Base-by-base conservation (phyloP, 1,284 basidiomycete genomes). In the Pterulicium gracile region DNA sequence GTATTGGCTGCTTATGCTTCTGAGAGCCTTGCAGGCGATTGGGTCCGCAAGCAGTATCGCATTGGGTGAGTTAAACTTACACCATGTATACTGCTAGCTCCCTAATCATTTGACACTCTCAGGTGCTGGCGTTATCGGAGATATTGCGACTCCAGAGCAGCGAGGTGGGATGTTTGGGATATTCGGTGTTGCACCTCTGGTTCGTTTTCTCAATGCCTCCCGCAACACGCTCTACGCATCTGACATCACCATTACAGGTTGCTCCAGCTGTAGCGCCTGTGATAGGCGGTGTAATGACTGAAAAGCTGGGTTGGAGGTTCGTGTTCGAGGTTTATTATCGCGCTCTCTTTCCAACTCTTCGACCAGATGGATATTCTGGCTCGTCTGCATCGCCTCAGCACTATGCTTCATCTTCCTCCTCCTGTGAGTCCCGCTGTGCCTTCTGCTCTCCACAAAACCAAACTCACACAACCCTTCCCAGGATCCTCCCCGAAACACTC, bases 321-420 rank as follows among this genome's bases (percentile, higher is more conserved):
- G 64, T 45, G 3, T 43, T 32, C 43, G 7, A 21, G 19, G 42
- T 3, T n/a, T 49, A 24, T 4, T 42, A 7, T 14, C 13, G n/a
- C 10, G 27, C n/a, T n/a, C n/a, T 10, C 10, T n/a, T 32, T 10
- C 2, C 18, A 5, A 27, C 43, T 18, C 21, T 20, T 42, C 23
- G 4, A 17, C 18, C 42, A 80, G 85, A 54, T 69, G 82, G 2
- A 83, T 89, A 19, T 90, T 90, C 58, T 89, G 84, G 84, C 84
- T 89, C 55, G 61, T 89, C 4, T 73, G 72, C 47, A 88, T 87
- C 3, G 57, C 73, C 0, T 68, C 80, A 4, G 74, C 67, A 1
- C 51, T 65, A 3, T 79, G 78, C 53, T 64, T 77, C 22, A 34
- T 82, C 3, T 57, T 69, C 24, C 69, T 86, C 51, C 54, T 79